Evolutionary conservation across 345 rosid genomes (phyloP).

Genomic region (Clausena lansium): DNA sequence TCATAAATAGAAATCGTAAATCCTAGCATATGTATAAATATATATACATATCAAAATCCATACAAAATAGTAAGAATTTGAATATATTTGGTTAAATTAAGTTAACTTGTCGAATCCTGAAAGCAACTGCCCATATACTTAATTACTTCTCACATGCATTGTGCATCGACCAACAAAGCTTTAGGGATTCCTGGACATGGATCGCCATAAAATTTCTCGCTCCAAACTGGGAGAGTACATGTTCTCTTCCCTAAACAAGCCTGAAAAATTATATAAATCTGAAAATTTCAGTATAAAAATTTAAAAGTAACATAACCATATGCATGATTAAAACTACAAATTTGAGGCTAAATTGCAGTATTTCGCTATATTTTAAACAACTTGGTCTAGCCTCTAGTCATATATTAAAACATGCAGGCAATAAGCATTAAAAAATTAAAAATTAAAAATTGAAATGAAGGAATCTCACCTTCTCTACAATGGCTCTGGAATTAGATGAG

Average conservation of each 20-base stretch:
- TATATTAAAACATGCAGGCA: too few relatives aligned
- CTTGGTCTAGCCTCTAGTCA: too few relatives aligned
- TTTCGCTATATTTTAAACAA: too few relatives aligned
- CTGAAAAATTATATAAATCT: constrained; percentile 23
- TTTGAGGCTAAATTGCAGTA: too few relatives aligned
- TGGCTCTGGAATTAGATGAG: constrained; percentile 38
- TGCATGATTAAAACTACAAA: too few relatives aligned
- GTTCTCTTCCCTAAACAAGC: constrained; percentile 50
- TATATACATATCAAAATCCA: not conserved
- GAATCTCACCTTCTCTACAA: constrained; percentile 42
- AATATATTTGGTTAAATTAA: too few relatives aligned
- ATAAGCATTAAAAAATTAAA: too few relatives aligned
- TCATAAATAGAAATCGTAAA: not conserved
- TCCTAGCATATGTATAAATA: not conserved
- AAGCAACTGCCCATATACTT: not conserved
- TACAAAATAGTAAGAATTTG: not conserved
- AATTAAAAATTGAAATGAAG: not conserved
- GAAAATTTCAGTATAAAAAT: not conserved
- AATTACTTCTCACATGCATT: constrained; percentile 28
- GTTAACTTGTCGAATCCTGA: not conserved
- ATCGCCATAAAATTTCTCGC: constrained; percentile 37
- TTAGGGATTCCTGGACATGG: constrained; percentile 51
- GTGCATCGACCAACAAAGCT: constrained; percentile 54
- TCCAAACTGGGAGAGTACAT: constrained; percentile 47
- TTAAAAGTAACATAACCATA: too few relatives aligned